Base-by-base conservation (phyloP, 805 yeast genomes). In the Clavispora asparagi region DNA sequence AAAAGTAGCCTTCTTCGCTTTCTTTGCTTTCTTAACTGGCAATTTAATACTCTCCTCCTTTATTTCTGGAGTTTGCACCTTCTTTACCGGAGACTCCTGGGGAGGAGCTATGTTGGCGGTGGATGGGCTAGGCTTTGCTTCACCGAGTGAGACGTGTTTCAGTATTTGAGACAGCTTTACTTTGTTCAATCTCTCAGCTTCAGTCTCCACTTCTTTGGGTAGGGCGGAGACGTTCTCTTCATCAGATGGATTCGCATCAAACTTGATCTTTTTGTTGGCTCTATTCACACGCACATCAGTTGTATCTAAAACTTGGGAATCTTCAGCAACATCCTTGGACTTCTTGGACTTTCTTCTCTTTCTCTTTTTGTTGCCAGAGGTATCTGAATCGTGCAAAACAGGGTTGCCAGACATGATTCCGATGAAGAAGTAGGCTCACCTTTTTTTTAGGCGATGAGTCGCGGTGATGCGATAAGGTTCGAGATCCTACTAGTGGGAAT, bases 211-310 rank as follows among this genome's bases (percentile, higher is more conserved):
- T n/a, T 29, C 32, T 29, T 11, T 6, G 35, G 17, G 13, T 14
- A 25, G 7, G 9, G 13, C 2, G n/a, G 37, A 33, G 13, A 5
- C 16, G 2, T 23, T 27, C 23, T 28, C 29, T 10, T 19, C 26
- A 7, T 47, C 33, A 36, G 48, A 35, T 29, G 49, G 50, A 8
- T 19, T 39, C 10, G 57, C 62, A 11, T 40, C 55, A 30, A 63
- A 63, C 50, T 56, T 60, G 13, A 52, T 52, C 51, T 62, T 60
- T 51, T 63, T 63, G 48, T 59, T 60, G 31, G 53, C 39, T 42
- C 55, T 51, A 25, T 44, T 42, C 40, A 40, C 47, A n/a, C 40
- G 59, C 39, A 47, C 53, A 44, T 47, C 55, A 17, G 7, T 27
- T 31, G 45, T 42, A 30, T 33, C 50, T 25, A 40, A 39, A 16